Evolutionary conservation across 2,329 filamentous ascomycete species (phyloP).

Genomic region (Phialocephala subalpina): DNA sequence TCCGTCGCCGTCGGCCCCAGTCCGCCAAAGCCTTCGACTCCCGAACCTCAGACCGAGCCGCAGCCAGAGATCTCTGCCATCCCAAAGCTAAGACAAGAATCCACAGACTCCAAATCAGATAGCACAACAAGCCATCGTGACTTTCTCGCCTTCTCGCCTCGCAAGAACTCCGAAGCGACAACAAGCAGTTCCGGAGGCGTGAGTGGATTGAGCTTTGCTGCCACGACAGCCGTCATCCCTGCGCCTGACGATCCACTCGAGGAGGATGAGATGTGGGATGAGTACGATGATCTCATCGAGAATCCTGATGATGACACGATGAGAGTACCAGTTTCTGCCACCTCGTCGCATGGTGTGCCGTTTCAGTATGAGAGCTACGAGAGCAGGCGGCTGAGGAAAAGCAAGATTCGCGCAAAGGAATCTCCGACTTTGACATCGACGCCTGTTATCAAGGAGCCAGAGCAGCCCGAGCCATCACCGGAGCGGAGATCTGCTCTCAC

Average conservation of each 20-base stretch:
- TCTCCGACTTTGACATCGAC: constrained; percentile 34
- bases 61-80: constrained; percentile 31
- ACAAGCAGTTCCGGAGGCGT: constrained; percentile 64
- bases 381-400: constrained; percentile 34
- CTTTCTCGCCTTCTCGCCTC: constrained; percentile 77
- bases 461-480: constrained; percentile 15
- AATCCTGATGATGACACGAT: constrained; percentile 61
- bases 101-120: constrained; percentile 30
- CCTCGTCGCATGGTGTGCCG: constrained; percentile 63
- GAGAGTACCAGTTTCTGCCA: constrained; percentile 58
- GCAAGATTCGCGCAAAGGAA: constrained; percentile 33
- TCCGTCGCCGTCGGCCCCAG: constrained; percentile 59
- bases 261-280: constrained; percentile 93
- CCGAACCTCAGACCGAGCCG: constrained; percentile 31
- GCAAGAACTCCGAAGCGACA: constrained; percentile 74
- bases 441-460: constrained; percentile 26
- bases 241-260: constrained; percentile 71
- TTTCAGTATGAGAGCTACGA: constrained; percentile 63
- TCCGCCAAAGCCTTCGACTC: constrained; percentile 38
- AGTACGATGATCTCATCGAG: constrained; percentile 89
- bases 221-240: constrained; percentile 73
- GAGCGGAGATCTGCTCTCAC: constrained; percentile 38
- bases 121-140: constrained; percentile 52
- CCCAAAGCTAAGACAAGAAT: not conserved
- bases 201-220: constrained; percentile 57